A percentile compares a stretch with the other conserved stretches of the same genome.
These are phyloP conservation scores for Lactifluus pinguis DNA, from an alignment of 768 basidiomycete species.

Conservation along the genomic window DNA sequence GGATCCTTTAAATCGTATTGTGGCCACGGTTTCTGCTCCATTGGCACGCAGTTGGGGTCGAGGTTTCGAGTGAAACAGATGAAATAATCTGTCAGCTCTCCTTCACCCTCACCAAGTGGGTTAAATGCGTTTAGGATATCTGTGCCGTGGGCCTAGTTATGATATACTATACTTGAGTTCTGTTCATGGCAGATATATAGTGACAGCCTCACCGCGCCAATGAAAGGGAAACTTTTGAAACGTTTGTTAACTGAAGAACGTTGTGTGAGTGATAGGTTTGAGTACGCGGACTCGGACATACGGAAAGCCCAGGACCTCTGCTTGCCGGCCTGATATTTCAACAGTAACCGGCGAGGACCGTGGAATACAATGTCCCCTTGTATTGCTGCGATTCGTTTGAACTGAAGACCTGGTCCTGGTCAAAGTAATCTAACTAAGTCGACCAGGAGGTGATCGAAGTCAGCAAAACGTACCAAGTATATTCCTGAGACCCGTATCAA, in stretches of 20 bases:
- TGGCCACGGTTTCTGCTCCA: background rate
- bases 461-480: background rate
- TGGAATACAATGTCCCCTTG: slow-evolving; percentile 16
- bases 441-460: background rate
- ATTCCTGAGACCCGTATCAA: slow-evolving; percentile 16
- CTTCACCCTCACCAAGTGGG: background rate
- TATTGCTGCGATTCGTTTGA: slow-evolving; percentile 19
- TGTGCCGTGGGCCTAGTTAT: slow-evolving; percentile 1
- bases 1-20: background rate
- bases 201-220: slow-evolving; percentile 5
- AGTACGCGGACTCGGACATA: background rate
- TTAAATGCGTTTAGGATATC: slow-evolving; percentile 7
- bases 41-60: slow-evolving; percentile 6
- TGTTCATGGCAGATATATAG: background rate
- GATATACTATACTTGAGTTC: background rate
- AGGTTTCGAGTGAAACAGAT: slow-evolving; percentile 6
- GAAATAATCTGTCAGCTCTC: slow-evolving; percentile 5
- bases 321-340: slow-evolving; percentile 1
- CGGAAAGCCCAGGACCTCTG: slow-evolving; percentile 10
- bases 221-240: background rate
- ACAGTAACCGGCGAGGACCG: slow-evolving; percentile 9
- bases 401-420: slow-evolving; percentile 9
- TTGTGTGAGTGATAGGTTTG: background rate
- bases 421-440: background rate
- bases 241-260: slow-evolving; percentile 6